phyloP scores from a whole-genome alignment of 1,139 yeast species.

The Yamadazyma epiphylla region DNA sequence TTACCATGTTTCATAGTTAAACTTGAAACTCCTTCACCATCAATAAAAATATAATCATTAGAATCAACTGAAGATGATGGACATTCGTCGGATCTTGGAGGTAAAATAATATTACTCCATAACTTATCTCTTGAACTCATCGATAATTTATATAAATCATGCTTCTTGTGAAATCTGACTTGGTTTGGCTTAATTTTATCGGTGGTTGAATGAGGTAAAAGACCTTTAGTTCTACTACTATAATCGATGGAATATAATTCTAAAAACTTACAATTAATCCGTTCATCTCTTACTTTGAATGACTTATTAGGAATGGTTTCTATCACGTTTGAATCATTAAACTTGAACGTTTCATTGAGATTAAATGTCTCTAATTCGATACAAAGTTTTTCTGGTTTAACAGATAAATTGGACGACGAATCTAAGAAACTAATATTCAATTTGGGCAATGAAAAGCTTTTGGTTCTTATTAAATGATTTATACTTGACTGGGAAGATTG shows the following conservation, averaged over 20 bases:
- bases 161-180: slow-evolving; percentile 22
- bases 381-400: neutral
- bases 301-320: slow-evolving; percentile 7
- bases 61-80: slow-evolving; percentile 24
- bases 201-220: slow-evolving; percentile 26
- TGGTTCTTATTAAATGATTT: neutral
- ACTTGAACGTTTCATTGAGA: slow-evolving; percentile 4
- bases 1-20: slow-evolving; percentile 22
- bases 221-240: slow-evolving; percentile 26
- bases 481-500: neutral
- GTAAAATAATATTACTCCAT: slow-evolving; percentile 47
- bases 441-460: neutral
- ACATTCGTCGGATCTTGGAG: slow-evolving; percentile 40
- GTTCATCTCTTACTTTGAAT: slow-evolving; percentile 39
- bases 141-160: slow-evolving; percentile 31
- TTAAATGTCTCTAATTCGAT: neutral
- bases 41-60: slow-evolving; percentile 16
- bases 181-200: slow-evolving; percentile 5
- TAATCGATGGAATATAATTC: slow-evolving; percentile 46
- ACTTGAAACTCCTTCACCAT: slow-evolving; percentile 11
- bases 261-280: slow-evolving; percentile 44
- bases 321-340: slow-evolving; percentile 1
- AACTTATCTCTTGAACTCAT: slow-evolving; percentile 40
- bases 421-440: neutral
- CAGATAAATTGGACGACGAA: neutral